Evolutionary conservation across 2,329 filamentous ascomycete species (phyloP).

Genomic region (Colletotrichum eleusines): DNA sequence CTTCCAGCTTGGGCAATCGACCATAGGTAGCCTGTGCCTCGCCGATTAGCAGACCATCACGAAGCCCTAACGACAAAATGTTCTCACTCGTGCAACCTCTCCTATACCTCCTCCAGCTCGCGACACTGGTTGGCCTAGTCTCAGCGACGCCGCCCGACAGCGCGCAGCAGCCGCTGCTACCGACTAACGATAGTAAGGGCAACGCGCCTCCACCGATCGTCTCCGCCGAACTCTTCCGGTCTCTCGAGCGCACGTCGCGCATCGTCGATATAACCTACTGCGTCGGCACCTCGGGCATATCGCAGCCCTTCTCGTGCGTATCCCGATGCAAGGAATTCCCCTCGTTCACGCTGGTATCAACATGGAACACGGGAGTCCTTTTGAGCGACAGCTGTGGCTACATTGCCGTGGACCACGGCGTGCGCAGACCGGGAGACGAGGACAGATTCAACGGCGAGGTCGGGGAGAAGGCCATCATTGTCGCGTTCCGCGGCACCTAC

Average conservation of each 20-base stretch:
- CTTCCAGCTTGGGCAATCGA: constrained; percentile 11
- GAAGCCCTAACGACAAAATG: background rate
- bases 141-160: constrained; percentile 11
- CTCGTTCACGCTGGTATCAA: constrained; percentile 80
- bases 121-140: constrained; percentile 20
- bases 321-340: constrained; percentile 90
- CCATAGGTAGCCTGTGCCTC: constrained; percentile 12
- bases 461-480: constrained; percentile 69
- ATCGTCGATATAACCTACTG: constrained; percentile 97
- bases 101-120: constrained; percentile 15
- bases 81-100: constrained; percentile 5
- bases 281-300: constrained; percentile 85
- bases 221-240: constrained; percentile 76
- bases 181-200: constrained; percentile 16
- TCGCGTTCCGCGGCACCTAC: constrained; percentile 95
- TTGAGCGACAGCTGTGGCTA: constrained; percentile 95
- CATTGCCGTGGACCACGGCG: constrained; percentile 83
- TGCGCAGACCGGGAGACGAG: constrained; percentile 42
- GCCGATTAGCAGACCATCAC: background rate
- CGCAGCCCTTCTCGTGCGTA: constrained; percentile 84
- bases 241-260: constrained; percentile 88
- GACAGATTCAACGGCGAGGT: constrained; percentile 46
- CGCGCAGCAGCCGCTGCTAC: constrained; percentile 12
- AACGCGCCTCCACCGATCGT: constrained; percentile 50
- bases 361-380: constrained; percentile 91